These are phyloP conservation scores for Tulasnella sp. DNA, from an alignment of 768 basidiomycete genomes.

Conservation along the genomic window DNA sequence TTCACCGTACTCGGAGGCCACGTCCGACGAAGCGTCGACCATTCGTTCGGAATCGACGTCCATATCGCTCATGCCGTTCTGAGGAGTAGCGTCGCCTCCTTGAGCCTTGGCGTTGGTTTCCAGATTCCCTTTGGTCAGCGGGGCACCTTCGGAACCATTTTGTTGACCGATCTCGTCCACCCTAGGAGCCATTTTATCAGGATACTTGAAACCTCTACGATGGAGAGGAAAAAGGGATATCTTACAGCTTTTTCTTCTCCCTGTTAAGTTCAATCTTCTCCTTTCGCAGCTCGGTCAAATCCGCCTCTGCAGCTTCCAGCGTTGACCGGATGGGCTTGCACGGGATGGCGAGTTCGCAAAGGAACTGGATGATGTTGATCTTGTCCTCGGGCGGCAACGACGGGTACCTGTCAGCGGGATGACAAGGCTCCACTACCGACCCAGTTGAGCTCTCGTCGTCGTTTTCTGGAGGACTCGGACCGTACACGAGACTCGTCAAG, in stretches of 20 bases:
- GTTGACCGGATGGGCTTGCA: slow-evolving; percentile 81
- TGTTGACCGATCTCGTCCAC: slow-evolving; percentile 27
- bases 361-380: slow-evolving; percentile 75
- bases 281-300: slow-evolving; percentile 85
- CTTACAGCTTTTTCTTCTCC: slow-evolving; percentile 80
- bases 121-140: slow-evolving; percentile 15
- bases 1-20: slow-evolving; percentile 16
- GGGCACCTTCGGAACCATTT: slow-evolving; percentile 18
- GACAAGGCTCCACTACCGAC: slow-evolving; percentile 15
- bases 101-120: slow-evolving; percentile 6
- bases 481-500: slow-evolving; percentile 64
- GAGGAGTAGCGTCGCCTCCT: slow-evolving; percentile 4
- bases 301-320: slow-evolving; percentile 85
- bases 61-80: background rate
- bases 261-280: slow-evolving; percentile 94
- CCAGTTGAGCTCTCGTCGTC: slow-evolving; percentile 20
- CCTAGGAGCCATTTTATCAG: slow-evolving; percentile 22
- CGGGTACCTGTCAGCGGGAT: slow-evolving; percentile 64
- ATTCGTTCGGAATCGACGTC: slow-evolving; percentile 22
- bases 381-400: slow-evolving; percentile 67
- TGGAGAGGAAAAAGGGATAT: slow-evolving; percentile 21
- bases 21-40: slow-evolving; percentile 22
- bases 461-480: slow-evolving; percentile 39
- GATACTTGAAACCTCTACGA: too few species aligned
- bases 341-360: slow-evolving; percentile 83